phyloP scores from a whole-genome alignment of 2,329 filamentous ascomycete genomes.

The Aspergillus nomiae region DNA sequence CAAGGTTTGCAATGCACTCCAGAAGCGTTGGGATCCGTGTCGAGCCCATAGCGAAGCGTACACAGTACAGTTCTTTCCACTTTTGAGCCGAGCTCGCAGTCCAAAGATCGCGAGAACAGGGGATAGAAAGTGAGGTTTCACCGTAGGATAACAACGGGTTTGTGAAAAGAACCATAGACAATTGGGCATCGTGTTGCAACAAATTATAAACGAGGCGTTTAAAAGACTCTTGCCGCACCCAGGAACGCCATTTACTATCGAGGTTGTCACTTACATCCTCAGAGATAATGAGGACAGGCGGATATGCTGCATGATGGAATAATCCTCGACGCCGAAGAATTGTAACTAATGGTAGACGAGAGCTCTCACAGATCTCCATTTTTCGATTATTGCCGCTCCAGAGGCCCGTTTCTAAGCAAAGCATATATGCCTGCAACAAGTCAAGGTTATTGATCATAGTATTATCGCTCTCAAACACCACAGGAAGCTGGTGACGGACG shows the following conservation, averaged over 20 bases:
- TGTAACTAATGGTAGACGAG: constrained; percentile 39
- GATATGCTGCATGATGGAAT: constrained; percentile 27
- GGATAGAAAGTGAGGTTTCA: background rate
- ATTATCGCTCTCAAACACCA: constrained; percentile 39
- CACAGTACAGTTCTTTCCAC: background rate
- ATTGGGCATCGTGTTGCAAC: background rate
- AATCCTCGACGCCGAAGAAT: constrained; percentile 40
- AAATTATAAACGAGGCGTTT: background rate
- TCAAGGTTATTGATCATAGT: constrained; percentile 33
- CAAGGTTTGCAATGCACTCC: background rate
- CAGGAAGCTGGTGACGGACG: constrained; percentile 24
- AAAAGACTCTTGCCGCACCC: background rate
- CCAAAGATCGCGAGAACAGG: background rate
- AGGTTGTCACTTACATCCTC: background rate
- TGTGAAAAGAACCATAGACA: background rate
- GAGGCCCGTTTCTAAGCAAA: constrained; percentile 36
- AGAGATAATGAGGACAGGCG: background rate
- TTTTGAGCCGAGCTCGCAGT: background rate
- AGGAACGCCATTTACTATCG: background rate
- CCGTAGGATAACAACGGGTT: background rate
- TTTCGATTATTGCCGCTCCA: constrained; percentile 44
- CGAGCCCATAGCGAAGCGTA: background rate
- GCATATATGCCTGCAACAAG: constrained; percentile 37
- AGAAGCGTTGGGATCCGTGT: background rate
- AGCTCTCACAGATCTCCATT: constrained; percentile 45